Evolutionary conservation across 305 asterid species (phyloP).

Genomic region (Fraxinus angustifolia): DNA sequence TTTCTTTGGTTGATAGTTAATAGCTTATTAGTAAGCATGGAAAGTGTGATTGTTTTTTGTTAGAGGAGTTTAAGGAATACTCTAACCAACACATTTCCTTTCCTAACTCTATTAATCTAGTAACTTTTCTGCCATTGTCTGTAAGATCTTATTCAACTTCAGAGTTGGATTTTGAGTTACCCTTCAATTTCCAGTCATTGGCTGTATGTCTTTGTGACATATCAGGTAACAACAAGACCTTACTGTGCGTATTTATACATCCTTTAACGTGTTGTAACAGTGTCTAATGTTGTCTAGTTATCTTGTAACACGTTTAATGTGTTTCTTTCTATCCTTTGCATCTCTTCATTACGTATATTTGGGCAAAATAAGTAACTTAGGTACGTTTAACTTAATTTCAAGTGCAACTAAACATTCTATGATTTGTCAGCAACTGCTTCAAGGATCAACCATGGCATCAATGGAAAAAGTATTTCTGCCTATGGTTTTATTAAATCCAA

Average conservation of each 20-base stretch:
- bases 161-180: not conserved
- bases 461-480: conserved; percentile 5
- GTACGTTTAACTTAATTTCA: not conserved
- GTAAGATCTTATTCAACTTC: not conserved
- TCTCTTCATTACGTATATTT: not conserved
- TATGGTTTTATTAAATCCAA: conserved; percentile 15
- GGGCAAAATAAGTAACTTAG: not conserved
- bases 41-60: conserved; percentile 21
- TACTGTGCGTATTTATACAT: not conserved
- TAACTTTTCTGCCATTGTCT: not conserved
- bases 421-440: not conserved
- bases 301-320: not conserved
- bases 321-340: not conserved
- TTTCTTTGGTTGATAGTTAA: not conserved
- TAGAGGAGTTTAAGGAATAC: conserved; percentile 16
- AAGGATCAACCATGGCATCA: conserved; percentile 20
- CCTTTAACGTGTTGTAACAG: not conserved
- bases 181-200: conserved; percentile 6
- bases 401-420: not conserved
- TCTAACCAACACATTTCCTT: not conserved
- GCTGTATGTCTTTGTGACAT: not conserved
- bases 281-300: not conserved
- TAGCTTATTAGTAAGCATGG: conserved; percentile 14
- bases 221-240: not conserved
- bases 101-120: not conserved